These are phyloP conservation scores for Ceratocystis lukuohia DNA, from an alignment of 2,329 filamentous ascomycete genomes.

Conservation along the genomic window DNA sequence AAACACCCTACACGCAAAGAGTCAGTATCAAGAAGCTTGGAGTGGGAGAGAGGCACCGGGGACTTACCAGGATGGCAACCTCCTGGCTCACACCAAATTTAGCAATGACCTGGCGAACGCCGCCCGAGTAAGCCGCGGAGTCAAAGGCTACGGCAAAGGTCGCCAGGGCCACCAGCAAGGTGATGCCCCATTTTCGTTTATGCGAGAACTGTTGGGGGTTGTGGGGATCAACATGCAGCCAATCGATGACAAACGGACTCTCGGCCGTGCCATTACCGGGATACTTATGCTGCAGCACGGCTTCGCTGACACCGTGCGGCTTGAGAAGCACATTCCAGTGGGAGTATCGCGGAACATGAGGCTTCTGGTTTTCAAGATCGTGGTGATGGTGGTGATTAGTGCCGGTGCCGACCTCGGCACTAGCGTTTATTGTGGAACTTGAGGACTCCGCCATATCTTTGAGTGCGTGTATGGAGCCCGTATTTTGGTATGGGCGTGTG, in stretches of 20 bases:
- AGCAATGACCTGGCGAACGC: conserved; percentile 38
- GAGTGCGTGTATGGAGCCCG: background rate
- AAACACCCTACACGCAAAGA: conserved; percentile 34
- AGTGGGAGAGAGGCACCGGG: background rate
- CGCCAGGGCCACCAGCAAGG: conserved; percentile 45
- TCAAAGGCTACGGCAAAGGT: conserved; percentile 58
- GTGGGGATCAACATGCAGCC: conserved; percentile 50
- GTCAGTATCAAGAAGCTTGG: background rate
- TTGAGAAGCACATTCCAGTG: conserved; percentile 44
- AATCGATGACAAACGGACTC: conserved; percentile 56
- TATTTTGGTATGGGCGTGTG: too few relatives aligned
- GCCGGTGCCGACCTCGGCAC: conserved; percentile 25
- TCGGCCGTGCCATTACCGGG: conserved; percentile 49
- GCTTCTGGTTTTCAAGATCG: conserved; percentile 32
- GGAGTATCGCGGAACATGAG: conserved; percentile 26
- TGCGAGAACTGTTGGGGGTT: conserved; percentile 50
- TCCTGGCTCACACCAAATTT: conserved; percentile 41
- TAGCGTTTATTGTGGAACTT: conserved; percentile 20
- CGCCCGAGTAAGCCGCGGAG: conserved; percentile 53
- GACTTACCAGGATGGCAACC: conserved; percentile 37
- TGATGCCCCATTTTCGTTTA: conserved; percentile 52
- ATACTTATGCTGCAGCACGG: conserved; percentile 43
- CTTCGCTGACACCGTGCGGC: conserved; percentile 43
- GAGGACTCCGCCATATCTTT: conserved; percentile 15
- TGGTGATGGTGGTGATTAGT: conserved; percentile 25